phyloP scores from a whole-genome alignment of 371 early-diverging fungal genomes.

The Synchytrium microbalum region DNA sequence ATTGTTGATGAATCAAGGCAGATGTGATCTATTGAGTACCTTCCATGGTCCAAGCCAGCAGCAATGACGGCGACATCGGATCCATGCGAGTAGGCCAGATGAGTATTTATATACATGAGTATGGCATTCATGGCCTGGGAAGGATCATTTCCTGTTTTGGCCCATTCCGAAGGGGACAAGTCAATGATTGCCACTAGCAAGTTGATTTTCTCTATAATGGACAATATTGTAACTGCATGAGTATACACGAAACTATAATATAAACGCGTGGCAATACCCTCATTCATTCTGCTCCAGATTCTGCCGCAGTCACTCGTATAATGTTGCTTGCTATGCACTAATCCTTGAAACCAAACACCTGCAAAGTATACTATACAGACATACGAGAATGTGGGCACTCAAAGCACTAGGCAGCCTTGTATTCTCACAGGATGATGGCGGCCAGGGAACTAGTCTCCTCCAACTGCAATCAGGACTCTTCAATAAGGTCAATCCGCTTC shows the following conservation, averaged over 20 bases:
- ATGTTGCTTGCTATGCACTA: too few relatives aligned
- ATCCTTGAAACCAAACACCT: too few relatives aligned
- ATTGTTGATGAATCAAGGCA: background rate
- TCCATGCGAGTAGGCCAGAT: constrained; percentile 74
- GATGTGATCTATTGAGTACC: too few relatives aligned
- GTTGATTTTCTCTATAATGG: constrained; percentile 21
- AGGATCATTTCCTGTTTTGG: constrained; percentile 12
- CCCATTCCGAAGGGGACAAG: constrained; percentile 23
- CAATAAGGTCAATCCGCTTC: background rate
- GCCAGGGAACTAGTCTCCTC: background rate
- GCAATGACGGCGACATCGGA: constrained; percentile 76
- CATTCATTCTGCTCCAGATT: too few relatives aligned
- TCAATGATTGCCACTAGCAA: constrained; percentile 22
- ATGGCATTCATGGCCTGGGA: constrained; percentile 58
- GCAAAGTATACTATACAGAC: background rate
- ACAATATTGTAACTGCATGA: too few relatives aligned
- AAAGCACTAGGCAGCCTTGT: background rate
- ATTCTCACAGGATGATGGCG: background rate
- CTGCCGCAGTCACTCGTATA: too few relatives aligned
- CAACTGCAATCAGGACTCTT: background rate
- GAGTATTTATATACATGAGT: constrained; percentile 78
- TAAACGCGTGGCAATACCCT: too few relatives aligned
- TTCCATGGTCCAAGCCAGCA: constrained; percentile 10
- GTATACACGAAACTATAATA: too few relatives aligned
- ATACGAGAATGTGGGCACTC: background rate